These are phyloP conservation scores for Durio zibethinus DNA, from an alignment of 345 rosid genomes.

Conservation along the genomic window DNA sequence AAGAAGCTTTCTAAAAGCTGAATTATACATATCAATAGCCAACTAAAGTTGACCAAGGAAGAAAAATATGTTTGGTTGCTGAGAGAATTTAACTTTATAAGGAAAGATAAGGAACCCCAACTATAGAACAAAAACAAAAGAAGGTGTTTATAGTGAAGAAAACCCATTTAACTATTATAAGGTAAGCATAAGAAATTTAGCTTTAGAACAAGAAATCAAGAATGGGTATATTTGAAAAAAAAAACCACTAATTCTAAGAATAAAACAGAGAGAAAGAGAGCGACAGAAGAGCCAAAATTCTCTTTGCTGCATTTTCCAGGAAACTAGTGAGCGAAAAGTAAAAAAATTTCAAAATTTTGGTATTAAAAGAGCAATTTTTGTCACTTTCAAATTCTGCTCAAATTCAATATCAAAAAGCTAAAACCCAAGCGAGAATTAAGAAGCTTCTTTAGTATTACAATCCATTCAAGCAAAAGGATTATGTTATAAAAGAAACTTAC, in stretches of 20 bases:
- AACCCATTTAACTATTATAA: conserved; percentile 6
- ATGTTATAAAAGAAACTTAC: background rate
- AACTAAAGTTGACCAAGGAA: background rate
- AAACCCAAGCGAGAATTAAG: background rate
- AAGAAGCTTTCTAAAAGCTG: background rate
- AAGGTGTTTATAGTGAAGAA: background rate
- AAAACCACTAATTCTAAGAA: background rate
- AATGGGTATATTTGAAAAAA: conserved; percentile 1
- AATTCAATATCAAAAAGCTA: background rate
- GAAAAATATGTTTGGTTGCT: conserved; percentile 11
- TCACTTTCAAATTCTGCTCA: background rate
- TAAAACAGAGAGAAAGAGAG: background rate
- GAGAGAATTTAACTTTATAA: background rate
- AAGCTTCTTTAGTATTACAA: background rate
- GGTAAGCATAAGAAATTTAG: background rate
- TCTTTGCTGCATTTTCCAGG: conserved; percentile 16
- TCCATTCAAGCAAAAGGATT: background rate
- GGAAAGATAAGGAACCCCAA: background rate
- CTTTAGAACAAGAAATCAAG: background rate
- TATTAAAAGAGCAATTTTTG: background rate
- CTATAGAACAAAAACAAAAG: background rate
- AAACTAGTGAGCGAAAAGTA: background rate
- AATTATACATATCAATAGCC: background rate
- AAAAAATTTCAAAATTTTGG: background rate
- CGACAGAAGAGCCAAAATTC: background rate